These are phyloP conservation scores for Boletus rex-veris DNA, from an alignment of 768 basidiomycete genomes.

Conservation along the genomic window DNA sequence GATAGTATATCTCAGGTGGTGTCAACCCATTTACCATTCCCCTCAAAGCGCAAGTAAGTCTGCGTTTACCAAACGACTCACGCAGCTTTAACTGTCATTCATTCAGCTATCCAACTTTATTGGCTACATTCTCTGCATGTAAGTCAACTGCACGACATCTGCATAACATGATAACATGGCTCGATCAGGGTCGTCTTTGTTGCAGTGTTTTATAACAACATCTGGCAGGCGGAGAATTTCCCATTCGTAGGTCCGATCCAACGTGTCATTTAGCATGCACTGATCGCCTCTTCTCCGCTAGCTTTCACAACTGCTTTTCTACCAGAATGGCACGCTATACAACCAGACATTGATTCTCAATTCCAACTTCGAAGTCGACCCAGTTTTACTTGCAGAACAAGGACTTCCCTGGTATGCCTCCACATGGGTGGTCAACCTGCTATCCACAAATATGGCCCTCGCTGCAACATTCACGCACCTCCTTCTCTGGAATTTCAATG, in stretches of 20 bases:
- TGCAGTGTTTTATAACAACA: constrained; percentile 43
- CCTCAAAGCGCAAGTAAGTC: constrained; percentile 44
- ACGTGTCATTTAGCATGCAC: not conserved
- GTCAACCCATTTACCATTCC: constrained; percentile 54
- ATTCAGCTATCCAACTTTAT: constrained; percentile 42
- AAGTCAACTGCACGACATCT: constrained; percentile 4
- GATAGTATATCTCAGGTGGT: constrained; percentile 27
- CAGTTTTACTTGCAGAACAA: constrained; percentile 41
- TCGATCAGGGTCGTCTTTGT: constrained; percentile 35
- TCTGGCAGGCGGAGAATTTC: constrained; percentile 58
- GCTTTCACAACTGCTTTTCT: constrained; percentile 49
- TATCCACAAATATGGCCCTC: constrained; percentile 28
- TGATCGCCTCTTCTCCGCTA: constrained; percentile 9
- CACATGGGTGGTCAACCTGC: constrained; percentile 21
- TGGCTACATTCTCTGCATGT: constrained; percentile 57
- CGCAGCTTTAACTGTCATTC: not conserved
- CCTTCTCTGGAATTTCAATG: constrained; percentile 49
- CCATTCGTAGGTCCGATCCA: constrained; percentile 48
- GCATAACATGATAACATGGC: not conserved
- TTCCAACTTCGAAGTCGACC: constrained; percentile 49
- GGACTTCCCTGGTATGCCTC: constrained; percentile 32
- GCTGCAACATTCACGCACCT: constrained; percentile 52
- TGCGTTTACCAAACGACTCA: not conserved
- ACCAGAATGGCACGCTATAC: constrained; percentile 50
- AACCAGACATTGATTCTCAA: constrained; percentile 54